Evolutionary conservation across 164 flowering plant genomes (phyloP), one percentile per base, ranked within the genome.

Genomic region (Vitis labrusca): DNA sequence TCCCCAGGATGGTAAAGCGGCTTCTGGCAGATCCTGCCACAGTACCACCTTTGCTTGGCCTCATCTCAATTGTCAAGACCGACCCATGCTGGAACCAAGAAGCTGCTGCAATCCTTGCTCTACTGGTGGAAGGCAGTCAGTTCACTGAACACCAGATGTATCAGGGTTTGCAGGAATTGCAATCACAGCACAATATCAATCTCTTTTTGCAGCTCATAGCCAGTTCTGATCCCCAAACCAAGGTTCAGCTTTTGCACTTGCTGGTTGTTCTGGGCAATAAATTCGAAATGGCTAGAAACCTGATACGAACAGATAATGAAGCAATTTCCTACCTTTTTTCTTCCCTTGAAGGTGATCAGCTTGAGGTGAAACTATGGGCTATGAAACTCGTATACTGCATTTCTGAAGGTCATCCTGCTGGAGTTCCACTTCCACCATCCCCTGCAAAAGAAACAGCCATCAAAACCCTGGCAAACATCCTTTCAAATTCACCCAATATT

Each of bases 371-470:
- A 63, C 47, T 17, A 56, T 71, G 63, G 74, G 48, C 59, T 32
- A 54, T 75, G 74, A 66, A 56, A 50, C 71, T 75, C 30, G 66
- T 75, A 61, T 3, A 66, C 57, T 54, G 78, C 52, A 66, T 66
- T 8, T 66, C 74, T 10, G 64, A 75, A 53, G 71, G 68, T 12
- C 68, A 62, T 66, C 64, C 59, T 14, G 59, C 10, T 51, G 78
- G 78, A 5, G 74, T 75, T 62, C 74, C 78, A 5, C 74, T 75
- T n/a, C 78, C 78, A 56, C 58, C 67, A 9, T 61, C 74, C 17
- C 78, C 74, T 6, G 19, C 17, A 17, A 70, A 66, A 66, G 78
- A 75, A 66, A 51, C 63, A 19, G 71, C 68, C 53, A 50, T 75
- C 27, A 66, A 71, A 53, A 75, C 67, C 29, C 32, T 75, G 7